These are phyloP conservation scores for Abelmoschus esculentus DNA, from an alignment of 345 rosid species.

Conservation along the genomic window DNA sequence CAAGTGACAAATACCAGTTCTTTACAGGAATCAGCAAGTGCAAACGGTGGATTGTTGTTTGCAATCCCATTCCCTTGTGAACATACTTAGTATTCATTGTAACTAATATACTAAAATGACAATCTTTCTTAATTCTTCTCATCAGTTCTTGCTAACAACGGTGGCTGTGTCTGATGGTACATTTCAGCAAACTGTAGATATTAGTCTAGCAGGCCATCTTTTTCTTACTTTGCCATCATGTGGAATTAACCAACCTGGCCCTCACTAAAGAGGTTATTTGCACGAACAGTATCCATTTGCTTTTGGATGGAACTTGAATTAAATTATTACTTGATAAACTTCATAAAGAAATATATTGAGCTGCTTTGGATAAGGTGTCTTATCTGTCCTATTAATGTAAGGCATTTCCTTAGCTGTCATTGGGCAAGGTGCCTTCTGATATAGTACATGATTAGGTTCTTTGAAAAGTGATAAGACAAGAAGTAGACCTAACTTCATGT, in stretches of 20 bases:
- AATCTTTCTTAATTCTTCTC: not conserved
- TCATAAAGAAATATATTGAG: not conserved
- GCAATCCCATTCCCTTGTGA: not conserved
- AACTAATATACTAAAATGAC: not conserved
- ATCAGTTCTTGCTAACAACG: not conserved
- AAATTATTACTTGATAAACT: not conserved
- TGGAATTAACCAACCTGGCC: not conserved
- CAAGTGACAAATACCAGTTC: not conserved
- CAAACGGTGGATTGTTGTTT: conserved; percentile 1
- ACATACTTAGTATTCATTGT: not conserved
- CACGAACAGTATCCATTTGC: not conserved
- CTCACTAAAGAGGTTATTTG: not conserved
- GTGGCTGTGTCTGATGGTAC: too few species aligned
- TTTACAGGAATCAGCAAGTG: not conserved
- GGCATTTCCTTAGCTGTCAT: conserved; percentile 1
- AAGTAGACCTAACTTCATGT: not conserved
- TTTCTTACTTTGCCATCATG: not conserved
- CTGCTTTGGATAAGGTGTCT: not conserved
- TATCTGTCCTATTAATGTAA: too few species aligned
- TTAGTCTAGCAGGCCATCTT: not conserved
- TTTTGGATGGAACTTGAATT: too few species aligned
- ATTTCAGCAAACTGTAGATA: too few species aligned
- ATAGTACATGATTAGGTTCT: not conserved
- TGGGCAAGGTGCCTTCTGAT: not conserved
- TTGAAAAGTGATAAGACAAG: not conserved